Conservation (phyloP, 2,329 filamentous ascomycete genomes). For the Neurospora sp. region DNA sequence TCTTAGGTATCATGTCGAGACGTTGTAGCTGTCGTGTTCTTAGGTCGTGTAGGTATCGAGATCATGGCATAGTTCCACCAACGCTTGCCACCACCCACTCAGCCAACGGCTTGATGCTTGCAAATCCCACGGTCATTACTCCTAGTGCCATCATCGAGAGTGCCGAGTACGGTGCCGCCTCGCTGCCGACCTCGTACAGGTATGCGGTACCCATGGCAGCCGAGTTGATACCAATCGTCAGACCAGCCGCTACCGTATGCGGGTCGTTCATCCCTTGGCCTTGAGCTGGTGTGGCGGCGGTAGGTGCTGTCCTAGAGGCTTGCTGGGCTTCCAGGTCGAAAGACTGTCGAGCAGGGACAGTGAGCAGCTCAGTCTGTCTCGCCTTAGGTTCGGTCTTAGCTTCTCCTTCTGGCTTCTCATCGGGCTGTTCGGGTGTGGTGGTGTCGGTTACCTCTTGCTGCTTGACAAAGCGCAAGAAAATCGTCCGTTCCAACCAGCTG, state of each 20-base stretch:
- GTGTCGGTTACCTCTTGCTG: not conserved
- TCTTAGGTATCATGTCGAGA: not conserved
- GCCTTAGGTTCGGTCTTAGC: not conserved
- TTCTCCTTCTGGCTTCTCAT: not conserved
- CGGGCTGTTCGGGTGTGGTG: not conserved
- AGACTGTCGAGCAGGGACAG: not conserved
- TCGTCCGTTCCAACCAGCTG: conserved; percentile 13
- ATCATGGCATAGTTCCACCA: not conserved
- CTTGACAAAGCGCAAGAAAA: not conserved
- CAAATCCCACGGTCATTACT: conserved; percentile 45
- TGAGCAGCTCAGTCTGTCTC: not conserved
- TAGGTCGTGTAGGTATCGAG: not conserved
- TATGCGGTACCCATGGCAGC: conserved; percentile 51
- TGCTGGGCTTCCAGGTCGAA: not conserved
- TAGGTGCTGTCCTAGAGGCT: not conserved
- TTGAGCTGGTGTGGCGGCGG: conserved; percentile 5
- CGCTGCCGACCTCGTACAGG: conserved; percentile 43
- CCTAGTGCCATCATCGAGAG: conserved; percentile 50
- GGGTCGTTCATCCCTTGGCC: conserved; percentile 20
- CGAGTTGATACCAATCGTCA: conserved; percentile 47
- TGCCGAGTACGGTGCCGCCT: conserved; percentile 45
- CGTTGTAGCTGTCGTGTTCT: not conserved
- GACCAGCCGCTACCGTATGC: conserved; percentile 37
- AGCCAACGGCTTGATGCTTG: conserved; percentile 37
- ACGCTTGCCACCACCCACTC: conserved; percentile 27